A percentile compares a stretch with the other conserved stretches of the same genome.
Evolutionary conservation across 495 filamentous ascomycete genomes (phyloP).

Genomic region (Astrothelium subdiscretum): DNA sequence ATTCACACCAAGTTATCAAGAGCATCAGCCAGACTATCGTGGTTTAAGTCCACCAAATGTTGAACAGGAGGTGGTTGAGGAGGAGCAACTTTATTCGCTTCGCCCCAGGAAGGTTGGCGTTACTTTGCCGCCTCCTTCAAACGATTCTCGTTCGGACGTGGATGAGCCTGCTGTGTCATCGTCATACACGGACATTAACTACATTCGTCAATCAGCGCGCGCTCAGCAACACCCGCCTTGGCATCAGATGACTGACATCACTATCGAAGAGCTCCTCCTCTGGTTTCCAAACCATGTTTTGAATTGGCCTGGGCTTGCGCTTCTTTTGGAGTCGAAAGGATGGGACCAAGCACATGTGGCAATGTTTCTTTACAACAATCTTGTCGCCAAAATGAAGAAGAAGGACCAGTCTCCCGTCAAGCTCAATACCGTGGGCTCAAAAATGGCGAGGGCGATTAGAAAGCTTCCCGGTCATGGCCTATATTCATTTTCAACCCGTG

Average conservation of each 20-base stretch:
- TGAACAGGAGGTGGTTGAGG: not conserved
- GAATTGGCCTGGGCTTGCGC: not conserved
- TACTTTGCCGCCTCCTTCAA: too few relatives aligned
- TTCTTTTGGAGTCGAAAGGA: not conserved
- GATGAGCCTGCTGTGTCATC: not conserved
- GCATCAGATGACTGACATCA: not conserved
- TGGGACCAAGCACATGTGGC: not conserved
- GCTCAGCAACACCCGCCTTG: not conserved
- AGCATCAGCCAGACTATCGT: not conserved
- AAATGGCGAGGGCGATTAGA: not conserved
- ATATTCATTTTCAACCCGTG: not conserved
- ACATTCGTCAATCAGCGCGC: not conserved
- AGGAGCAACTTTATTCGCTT: not conserved
- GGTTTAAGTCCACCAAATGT: not conserved
- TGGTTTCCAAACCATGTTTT: not conserved
- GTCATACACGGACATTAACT: not conserved
- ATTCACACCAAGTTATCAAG: not conserved
- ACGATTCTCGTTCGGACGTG: not conserved
- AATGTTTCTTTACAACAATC: not conserved
- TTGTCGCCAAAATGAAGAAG: not conserved
- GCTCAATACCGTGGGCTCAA: constrained; percentile 1
- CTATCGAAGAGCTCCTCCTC: not conserved
- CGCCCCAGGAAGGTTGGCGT: not conserved
- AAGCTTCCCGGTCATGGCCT: not conserved
- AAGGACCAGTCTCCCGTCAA: not conserved